Conservation (phyloP, 2,329 filamentous ascomycete genomes). For the Exophiala mesophila region DNA sequence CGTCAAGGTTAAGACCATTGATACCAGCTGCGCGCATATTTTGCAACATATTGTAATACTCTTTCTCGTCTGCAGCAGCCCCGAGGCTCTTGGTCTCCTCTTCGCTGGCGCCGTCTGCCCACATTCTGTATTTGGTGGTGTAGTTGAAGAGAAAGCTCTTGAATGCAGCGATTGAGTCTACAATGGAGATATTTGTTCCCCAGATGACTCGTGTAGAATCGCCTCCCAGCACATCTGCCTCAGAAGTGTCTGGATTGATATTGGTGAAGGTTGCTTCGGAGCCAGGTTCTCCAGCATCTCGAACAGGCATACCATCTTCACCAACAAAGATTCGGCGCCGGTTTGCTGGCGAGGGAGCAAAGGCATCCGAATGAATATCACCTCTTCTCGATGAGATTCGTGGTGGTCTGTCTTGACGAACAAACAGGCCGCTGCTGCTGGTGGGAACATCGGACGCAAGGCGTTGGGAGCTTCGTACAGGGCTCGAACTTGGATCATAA, state of each 20-base stretch:
- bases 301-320: conserved; percentile 57
- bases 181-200: conserved; percentile 94
- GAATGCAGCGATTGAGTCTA: conserved; percentile 80
- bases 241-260: conserved; percentile 77
- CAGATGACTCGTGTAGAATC: conserved; percentile 80
- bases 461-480: conserved; percentile 54
- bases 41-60: conserved; percentile 79
- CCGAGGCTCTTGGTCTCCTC: conserved; percentile 65
- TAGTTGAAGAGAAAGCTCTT: conserved; percentile 92
- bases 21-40: conserved; percentile 86
- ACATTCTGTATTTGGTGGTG: conserved; percentile 88
- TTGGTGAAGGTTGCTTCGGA: conserved; percentile 65
- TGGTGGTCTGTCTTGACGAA: conserved; percentile 57
- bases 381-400: conserved; percentile 63
- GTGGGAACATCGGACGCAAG: conserved; percentile 69
- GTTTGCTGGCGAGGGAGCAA: conserved; percentile 48
- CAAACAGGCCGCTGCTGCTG: conserved; percentile 82
- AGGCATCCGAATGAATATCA: conserved; percentile 79
- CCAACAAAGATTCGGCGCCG: conserved; percentile 60
- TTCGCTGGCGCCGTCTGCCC: conserved; percentile 75
- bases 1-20: conserved; percentile 79
- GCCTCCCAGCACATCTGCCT: conserved; percentile 82
- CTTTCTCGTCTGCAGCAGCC: conserved; percentile 68
- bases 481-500: conserved; percentile 86
- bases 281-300: conserved; percentile 39